Evolutionary conservation across 768 basidiomycete genomes (phyloP).

Genomic region (Pholiota molesta): DNA sequence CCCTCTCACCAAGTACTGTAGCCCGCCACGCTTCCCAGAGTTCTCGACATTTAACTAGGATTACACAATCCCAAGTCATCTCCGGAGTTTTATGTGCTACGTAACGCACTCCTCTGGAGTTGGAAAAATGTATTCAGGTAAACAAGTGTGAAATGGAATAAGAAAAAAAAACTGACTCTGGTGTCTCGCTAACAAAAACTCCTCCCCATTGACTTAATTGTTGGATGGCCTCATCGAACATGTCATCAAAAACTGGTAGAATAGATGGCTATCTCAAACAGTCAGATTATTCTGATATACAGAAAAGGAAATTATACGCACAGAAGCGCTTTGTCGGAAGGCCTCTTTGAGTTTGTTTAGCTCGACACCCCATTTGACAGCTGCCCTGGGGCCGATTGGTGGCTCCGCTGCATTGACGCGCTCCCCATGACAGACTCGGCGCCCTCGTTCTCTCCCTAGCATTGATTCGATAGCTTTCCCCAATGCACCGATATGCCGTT

Average conservation of each 20-base stretch:
- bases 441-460: conserved; percentile 66
- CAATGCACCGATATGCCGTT: conserved; percentile 70
- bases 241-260: conserved; percentile 63
- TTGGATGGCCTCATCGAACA: conserved; percentile 79
- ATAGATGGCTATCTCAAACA: conserved; percentile 51
- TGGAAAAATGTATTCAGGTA: conserved; percentile 12
- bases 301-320: conserved; percentile 33
- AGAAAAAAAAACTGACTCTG: conserved; percentile 49
- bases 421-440: conserved; percentile 63
- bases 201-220: conserved; percentile 77
- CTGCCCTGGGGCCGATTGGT: conserved; percentile 59
- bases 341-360: conserved; percentile 57
- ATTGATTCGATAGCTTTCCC: conserved; percentile 72
- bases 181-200: conserved; percentile 65
- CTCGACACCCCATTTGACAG: conserved; percentile 75
- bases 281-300: conserved; percentile 5
- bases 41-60: conserved; percentile 68
- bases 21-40: conserved; percentile 70
- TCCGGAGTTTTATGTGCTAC: conserved; percentile 72
- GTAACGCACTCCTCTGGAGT: conserved; percentile 67
- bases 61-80: conserved; percentile 66
- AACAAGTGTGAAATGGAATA: conserved; percentile 8
- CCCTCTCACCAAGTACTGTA: conserved; percentile 60
- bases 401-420: conserved; percentile 39
- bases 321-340: conserved; percentile 61